Base-by-base conservation (phyloP, 139 green algal species). In the Eudorina sp. region DNA sequence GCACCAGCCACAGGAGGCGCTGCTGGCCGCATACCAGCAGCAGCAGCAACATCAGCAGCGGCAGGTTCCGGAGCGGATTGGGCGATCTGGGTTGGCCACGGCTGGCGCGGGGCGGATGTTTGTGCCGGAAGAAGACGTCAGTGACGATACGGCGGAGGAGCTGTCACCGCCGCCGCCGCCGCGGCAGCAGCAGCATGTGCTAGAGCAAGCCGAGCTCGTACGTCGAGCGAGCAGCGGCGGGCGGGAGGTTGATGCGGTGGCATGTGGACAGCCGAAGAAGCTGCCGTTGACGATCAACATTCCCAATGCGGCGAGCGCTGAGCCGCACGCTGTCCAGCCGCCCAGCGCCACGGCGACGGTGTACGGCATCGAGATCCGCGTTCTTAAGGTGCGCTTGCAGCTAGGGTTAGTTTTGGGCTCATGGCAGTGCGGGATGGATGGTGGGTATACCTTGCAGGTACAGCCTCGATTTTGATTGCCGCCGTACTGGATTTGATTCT, bases 201-300 rank as follows among this genome's bases (percentile, higher is more conserved):
- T n/a, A n/a, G 66, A 29, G 31, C 31, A 75, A 34, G 16, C 18
- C 34, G 31, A 75, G 36, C 2, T 34, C 25, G 46, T 19, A 9
- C 66, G 70, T 6, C 23, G 70, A 40, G 29, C 21, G 18, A 79
- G 70, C 70, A 55, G 53, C 53, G 53, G 51, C 5, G 53, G 77
- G 11, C 34, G 25, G 55, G 78, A 43, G 25, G 14, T 14, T 36
- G 66, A 75, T 43, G 38, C 38, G 21, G 38, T 19, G 66, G 70
- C 41, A 7, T 40, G 53, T 40, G 53, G 19, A 27, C 82, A 75
- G 76, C 36, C 62, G 41, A 91, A 86, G 88, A 89, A 79, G 55
- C 62, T 55, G 31, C 69, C 85, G 23, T 82, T 91, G 18, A 91
- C 75, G 23, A 84, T 91, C 41, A 74, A 87, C 48, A 91, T 91